phyloP scores from a whole-genome alignment of 2,329 filamentous ascomycete genomes.

The Calonectria ilicicola region DNA sequence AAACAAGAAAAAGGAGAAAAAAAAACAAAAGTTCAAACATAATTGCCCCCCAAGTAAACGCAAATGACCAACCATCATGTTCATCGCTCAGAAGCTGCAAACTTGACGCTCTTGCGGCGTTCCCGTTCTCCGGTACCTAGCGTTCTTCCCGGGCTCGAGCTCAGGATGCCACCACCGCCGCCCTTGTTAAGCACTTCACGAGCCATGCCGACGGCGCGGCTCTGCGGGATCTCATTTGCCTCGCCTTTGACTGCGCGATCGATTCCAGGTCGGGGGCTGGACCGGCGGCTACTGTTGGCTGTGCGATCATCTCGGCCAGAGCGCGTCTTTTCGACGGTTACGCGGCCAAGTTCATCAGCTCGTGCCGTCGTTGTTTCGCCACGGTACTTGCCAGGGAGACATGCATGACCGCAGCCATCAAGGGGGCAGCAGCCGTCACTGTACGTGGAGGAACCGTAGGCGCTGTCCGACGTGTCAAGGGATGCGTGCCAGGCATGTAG shows the following conservation, averaged over 20 bases:
- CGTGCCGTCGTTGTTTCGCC: slow-evolving; percentile 58
- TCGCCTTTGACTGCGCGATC: slow-evolving; percentile 56
- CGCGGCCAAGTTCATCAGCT: slow-evolving; percentile 65
- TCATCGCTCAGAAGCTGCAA: slow-evolving; percentile 57
- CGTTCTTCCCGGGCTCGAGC: slow-evolving; percentile 61
- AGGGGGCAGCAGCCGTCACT: slow-evolving; percentile 72
- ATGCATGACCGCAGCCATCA: slow-evolving; percentile 75
- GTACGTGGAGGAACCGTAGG: slow-evolving; percentile 43
- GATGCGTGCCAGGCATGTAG: slow-evolving; percentile 69
- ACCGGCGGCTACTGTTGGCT: slow-evolving; percentile 41
- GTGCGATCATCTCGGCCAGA: slow-evolving; percentile 39
- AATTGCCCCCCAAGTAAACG: too few relatives aligned
- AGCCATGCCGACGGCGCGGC: slow-evolving; percentile 70
- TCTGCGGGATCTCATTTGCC: slow-evolving; percentile 67
- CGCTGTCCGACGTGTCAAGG: slow-evolving; percentile 30
- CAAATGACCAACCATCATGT: background rate
- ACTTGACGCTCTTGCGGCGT: slow-evolving; percentile 74
- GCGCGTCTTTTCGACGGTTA: slow-evolving; percentile 55
- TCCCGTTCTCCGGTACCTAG: slow-evolving; percentile 59
- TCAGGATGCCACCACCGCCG: slow-evolving; percentile 53
- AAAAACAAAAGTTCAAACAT: background rate
- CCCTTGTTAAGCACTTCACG: slow-evolving; percentile 61
- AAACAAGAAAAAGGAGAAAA: background rate
- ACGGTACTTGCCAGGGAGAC: slow-evolving; percentile 68
- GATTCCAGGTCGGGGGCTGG: slow-evolving; percentile 42